Percentiles rank a stretch among this genome's conserved stretches.
Evolutionary conservation across 2,329 filamentous ascomycete genomes (phyloP).

Genomic region (Diaporthe capsici): DNA sequence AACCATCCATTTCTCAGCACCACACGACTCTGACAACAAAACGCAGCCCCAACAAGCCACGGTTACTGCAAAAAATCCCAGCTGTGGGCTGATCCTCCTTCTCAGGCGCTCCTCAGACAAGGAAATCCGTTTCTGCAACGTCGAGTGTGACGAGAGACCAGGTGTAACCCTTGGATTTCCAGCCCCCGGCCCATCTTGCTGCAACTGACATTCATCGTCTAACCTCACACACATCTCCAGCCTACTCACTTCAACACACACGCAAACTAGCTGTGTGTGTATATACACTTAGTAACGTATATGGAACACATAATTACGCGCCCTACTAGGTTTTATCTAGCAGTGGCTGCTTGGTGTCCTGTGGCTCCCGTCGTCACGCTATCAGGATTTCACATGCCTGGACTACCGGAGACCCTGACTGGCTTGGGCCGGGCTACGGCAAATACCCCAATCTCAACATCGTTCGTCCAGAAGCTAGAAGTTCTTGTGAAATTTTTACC

Average conservation of each 20-base stretch:
- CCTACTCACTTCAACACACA: not conserved
- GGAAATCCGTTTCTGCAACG: constrained; percentile 38
- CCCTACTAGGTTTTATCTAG: not conserved
- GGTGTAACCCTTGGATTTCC: constrained; percentile 32
- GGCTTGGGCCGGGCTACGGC: not conserved
- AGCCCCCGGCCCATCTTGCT: not conserved
- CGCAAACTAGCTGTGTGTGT: not conserved
- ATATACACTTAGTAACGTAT: not conserved
- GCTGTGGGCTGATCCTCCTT: constrained; percentile 30
- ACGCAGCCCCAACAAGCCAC: constrained; percentile 9
- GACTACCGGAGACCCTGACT: not conserved
- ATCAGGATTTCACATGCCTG: constrained; percentile 30
- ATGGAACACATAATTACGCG: not conserved
- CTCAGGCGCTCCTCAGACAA: constrained; percentile 31
- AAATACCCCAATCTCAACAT: not conserved
- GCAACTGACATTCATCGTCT: not conserved
- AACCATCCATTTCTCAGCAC: not conserved
- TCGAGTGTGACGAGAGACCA: constrained; percentile 36
- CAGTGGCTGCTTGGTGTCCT: not conserved
- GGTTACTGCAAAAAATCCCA: not conserved
- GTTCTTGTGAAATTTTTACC: not conserved
- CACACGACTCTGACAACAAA: not conserved
- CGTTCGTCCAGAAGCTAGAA: not conserved
- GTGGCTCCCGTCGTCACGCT: not conserved
- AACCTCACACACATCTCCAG: not conserved